A percentile compares a stretch with the other conserved stretches of the same genome.
Conservation (phyloP, 2,329 filamentous ascomycete species). For the Penicillium sp. region DNA sequence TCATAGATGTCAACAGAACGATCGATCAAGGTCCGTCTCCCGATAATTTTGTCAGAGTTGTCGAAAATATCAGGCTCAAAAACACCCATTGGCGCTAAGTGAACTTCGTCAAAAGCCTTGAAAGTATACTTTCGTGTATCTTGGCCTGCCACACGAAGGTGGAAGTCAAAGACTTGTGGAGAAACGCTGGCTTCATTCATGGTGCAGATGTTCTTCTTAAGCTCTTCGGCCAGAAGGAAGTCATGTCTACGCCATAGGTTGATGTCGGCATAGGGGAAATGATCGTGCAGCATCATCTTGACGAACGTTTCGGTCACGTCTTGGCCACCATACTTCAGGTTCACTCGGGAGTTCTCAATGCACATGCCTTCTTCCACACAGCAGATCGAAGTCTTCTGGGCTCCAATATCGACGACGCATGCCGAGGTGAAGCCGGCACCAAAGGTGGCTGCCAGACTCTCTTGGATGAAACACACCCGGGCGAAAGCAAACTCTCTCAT, state of each 20-base stretch:
- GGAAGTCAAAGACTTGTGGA: conserved; percentile 80
- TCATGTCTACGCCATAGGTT: conserved; percentile 85
- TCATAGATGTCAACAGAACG: conserved; percentile 93
- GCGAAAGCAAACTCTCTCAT: conserved; percentile 85
- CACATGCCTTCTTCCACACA: conserved; percentile 95
- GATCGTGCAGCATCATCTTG: conserved; percentile 95
- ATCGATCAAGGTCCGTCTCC: conserved; percentile 70
- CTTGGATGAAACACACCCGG: conserved; percentile 86
- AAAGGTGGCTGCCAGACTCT: conserved; percentile 88
- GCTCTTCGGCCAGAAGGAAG: conserved; percentile 83
- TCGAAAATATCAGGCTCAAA: conserved; percentile 85
- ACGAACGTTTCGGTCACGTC: conserved; percentile 92
- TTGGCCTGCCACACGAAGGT: conserved; percentile 77
- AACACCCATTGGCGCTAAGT: conserved; percentile 89
- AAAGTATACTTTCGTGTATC: conserved; percentile 88
- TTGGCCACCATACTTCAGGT: conserved; percentile 83
- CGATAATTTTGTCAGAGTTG: conserved; percentile 66
- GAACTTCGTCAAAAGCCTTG: conserved; percentile 94
- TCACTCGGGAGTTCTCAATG: conserved; percentile 86
- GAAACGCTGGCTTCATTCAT: conserved; percentile 84
- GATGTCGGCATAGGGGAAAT: conserved; percentile 91
- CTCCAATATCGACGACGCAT: conserved; percentile 91
- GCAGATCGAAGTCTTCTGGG: conserved; percentile 92
- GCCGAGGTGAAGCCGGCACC: conserved; percentile 88
- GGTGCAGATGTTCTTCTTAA: conserved; percentile 87